A percentile compares a stretch with the other conserved stretches of the same genome.
Conservation (phyloP, 768 basidiomycete species). For the Serendipita vermifera region DNA sequence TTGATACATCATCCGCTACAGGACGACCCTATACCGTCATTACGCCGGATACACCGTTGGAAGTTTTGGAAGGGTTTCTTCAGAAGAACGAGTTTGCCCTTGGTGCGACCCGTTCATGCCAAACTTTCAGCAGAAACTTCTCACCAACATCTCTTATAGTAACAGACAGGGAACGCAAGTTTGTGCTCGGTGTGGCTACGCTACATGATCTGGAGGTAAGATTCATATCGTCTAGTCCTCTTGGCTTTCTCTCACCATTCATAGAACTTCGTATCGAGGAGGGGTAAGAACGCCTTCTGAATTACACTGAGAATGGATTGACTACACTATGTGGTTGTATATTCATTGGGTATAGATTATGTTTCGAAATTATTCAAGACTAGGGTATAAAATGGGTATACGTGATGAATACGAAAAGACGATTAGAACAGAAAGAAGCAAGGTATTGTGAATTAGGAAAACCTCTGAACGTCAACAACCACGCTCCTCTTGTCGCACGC, state of each 20-base stretch:
- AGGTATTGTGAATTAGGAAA: too few relatives aligned
- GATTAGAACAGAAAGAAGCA: too few relatives aligned
- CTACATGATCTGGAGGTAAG: conserved; percentile 50
- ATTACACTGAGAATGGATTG: too few relatives aligned
- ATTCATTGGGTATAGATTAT: too few relatives aligned
- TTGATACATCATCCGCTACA: conserved; percentile 40
- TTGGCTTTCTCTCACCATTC: background rate
- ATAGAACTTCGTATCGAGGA: conserved; percentile 37
- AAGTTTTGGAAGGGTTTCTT: conserved; percentile 73
- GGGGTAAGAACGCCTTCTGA: conserved; percentile 25
- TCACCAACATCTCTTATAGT: conserved; percentile 32
- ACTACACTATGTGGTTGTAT: too few relatives aligned
- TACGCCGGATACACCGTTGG: conserved; percentile 64
- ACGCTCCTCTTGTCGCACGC: too few relatives aligned
- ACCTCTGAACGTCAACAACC: too few relatives aligned
- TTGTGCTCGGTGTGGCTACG: conserved; percentile 72
- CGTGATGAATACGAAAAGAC: too few relatives aligned
- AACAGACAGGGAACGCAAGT: conserved; percentile 69
- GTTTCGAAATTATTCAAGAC: too few relatives aligned
- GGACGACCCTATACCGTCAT: conserved; percentile 64
- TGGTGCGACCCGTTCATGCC: conserved; percentile 29
- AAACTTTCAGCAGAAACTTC: conserved; percentile 3
- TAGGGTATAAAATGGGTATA: too few relatives aligned
- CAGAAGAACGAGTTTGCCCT: conserved; percentile 60
- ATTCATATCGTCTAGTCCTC: background rate